A percentile compares a stretch with the other conserved stretches of the same genome.
These are phyloP conservation scores for Irpex lacteus DNA, from an alignment of 1,284 basidiomycete genomes.

Conservation along the genomic window DNA sequence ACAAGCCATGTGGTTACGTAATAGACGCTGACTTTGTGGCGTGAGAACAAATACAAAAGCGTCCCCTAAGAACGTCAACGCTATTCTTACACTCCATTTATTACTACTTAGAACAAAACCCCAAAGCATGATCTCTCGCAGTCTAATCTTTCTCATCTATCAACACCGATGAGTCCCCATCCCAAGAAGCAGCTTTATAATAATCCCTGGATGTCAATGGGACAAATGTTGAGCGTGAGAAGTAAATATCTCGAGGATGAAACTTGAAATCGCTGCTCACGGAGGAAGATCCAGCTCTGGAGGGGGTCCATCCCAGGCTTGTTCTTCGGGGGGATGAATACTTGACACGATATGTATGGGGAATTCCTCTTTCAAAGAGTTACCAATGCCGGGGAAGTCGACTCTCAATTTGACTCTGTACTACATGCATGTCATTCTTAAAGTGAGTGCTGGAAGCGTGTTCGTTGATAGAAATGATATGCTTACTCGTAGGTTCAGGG, in stretches of 20 bases:
- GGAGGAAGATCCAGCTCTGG: constrained; percentile 7
- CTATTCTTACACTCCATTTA: too few species aligned
- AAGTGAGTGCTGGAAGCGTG: background rate
- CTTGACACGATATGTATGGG: constrained; percentile 5
- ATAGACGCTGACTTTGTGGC: background rate
- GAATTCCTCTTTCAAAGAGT: constrained; percentile 1
- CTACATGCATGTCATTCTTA: background rate
- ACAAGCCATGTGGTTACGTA: background rate
- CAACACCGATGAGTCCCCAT: background rate
- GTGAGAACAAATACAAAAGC: too few species aligned
- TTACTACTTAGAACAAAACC: too few species aligned
- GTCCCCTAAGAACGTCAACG: too few species aligned
- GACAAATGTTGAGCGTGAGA: background rate
- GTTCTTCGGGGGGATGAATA: constrained; percentile 1
- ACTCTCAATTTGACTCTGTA: background rate
- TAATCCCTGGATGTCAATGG: background rate
- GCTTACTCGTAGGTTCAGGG: constrained; percentile 1
- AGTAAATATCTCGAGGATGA: background rate
- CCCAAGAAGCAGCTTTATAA: constrained; percentile 1
- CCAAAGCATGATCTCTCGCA: background rate
- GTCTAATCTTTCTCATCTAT: background rate
- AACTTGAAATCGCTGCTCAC: background rate
- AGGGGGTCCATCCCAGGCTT: constrained; percentile 8
- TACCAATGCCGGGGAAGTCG: constrained; percentile 7
- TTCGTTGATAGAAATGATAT: background rate